These are phyloP conservation scores for Condylostoma magnum DNA, from an alignment of 169 alveolate genomes.

Conservation along the genomic window DNA sequence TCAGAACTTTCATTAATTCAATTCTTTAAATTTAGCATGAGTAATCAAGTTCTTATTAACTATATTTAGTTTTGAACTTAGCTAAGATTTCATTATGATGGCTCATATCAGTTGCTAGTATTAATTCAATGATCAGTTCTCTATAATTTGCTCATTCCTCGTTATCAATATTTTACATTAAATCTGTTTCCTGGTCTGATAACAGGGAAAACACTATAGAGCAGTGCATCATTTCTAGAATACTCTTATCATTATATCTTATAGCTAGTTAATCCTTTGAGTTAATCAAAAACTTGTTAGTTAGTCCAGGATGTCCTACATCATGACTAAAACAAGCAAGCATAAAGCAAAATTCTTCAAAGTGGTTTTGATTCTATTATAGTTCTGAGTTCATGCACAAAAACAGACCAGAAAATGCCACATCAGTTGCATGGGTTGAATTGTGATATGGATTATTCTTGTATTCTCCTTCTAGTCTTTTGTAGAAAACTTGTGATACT, in stretches of 20 bases:
- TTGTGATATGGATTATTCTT: constrained; percentile 48
- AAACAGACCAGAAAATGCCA: constrained; percentile 28
- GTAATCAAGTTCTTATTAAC: constrained; percentile 38
- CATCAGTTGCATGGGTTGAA: constrained; percentile 49
- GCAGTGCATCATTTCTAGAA: constrained; percentile 92
- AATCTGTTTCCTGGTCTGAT: constrained; percentile 35
- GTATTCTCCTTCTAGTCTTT: not conserved
- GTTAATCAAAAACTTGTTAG: constrained; percentile 48
- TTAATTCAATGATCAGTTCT: constrained; percentile 87
- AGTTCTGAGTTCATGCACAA: not conserved
- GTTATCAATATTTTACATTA: constrained; percentile 46
- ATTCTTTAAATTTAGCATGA: constrained; percentile 76
- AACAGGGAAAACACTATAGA: constrained; percentile 78
- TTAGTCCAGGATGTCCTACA: constrained; percentile 91
- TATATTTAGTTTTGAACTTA: constrained; percentile 76
- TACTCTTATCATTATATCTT: constrained; percentile 90
- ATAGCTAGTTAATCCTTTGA: constrained; percentile 30
- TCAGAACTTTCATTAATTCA: constrained; percentile 68
- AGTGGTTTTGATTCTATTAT: constrained; percentile 10
- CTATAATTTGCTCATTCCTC: constrained; percentile 56
- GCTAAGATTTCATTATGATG: constrained; percentile 85
- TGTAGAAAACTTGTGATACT: not conserved
- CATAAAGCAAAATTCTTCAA: constrained; percentile 69
- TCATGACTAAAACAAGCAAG: constrained; percentile 92
- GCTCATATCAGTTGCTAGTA: constrained; percentile 93